Percentiles rank a stretch among this genome's conserved stretches.
Conservation (phyloP, 1,139 yeast genomes). For the Pichia norvegensis region DNA sequence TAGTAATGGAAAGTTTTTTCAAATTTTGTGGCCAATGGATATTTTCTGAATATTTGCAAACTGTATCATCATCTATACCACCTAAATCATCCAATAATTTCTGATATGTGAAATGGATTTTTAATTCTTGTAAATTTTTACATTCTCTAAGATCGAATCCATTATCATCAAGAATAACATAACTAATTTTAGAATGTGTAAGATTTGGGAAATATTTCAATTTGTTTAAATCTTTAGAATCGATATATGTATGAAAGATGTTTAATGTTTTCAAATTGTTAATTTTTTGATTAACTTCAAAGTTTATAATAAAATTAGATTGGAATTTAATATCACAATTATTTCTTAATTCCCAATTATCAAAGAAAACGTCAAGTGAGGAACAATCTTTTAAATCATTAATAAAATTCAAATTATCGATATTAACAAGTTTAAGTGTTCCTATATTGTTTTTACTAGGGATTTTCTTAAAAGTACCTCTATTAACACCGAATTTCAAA, state of each 20-base stretch:
- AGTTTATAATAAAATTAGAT: conserved; percentile 19
- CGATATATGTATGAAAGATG: conserved; percentile 25
- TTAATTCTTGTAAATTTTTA: conserved; percentile 22
- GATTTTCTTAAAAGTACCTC: conserved; percentile 22
- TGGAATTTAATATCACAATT: conserved; percentile 23
- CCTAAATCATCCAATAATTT: conserved; percentile 13
- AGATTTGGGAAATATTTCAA: conserved; percentile 24
- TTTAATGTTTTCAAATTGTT: conserved; percentile 21
- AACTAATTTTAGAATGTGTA: conserved; percentile 24
- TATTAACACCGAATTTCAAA: conserved; percentile 26
- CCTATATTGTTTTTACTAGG: conserved; percentile 21
- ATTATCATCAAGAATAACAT: conserved; percentile 22
- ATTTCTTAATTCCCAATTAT: conserved; percentile 26
- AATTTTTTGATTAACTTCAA: conserved; percentile 17
- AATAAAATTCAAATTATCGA: conserved; percentile 24
- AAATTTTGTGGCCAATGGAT: conserved; percentile 24
- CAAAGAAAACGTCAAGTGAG: conserved; percentile 25
- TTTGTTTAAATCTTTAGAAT: conserved; percentile 22
- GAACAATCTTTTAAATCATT: conserved; percentile 19
- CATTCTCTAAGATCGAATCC: conserved; percentile 26
- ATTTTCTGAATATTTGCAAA: conserved; percentile 7
- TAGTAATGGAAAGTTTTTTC: conserved; percentile 24
- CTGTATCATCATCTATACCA: conserved; percentile 1
- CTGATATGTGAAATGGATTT: conserved; percentile 25
- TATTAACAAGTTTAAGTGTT: conserved; percentile 23